A percentile compares a stretch with the other conserved stretches of the same genome.
phyloP scores from a whole-genome alignment of 1,139 yeast species.

The Geotrichum fermentans region DNA sequence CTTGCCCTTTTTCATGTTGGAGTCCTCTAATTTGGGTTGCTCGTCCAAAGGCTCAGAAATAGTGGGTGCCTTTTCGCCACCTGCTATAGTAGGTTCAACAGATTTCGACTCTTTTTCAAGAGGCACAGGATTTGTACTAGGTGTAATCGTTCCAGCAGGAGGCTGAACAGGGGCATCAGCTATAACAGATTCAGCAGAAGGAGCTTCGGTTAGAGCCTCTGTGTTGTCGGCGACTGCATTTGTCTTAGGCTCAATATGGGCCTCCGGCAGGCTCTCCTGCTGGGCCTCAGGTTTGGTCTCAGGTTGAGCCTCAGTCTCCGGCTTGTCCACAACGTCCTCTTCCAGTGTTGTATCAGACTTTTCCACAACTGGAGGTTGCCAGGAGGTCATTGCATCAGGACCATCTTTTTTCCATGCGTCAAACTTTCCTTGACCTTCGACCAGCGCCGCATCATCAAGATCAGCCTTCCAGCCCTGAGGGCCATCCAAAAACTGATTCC shows the following conservation, averaged over 20 bases:
- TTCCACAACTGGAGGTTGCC: constrained; percentile 6
- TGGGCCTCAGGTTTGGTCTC: background rate
- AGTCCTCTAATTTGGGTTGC: background rate
- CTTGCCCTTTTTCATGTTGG: background rate
- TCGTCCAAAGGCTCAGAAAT: too few species aligned
- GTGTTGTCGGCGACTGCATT: too few species aligned
- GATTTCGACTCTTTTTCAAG: too few species aligned
- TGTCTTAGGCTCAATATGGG: too few species aligned
- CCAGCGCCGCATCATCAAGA: constrained; percentile 32
- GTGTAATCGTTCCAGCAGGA: too few species aligned
- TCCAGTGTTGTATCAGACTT: background rate
- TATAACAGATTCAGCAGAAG: background rate
- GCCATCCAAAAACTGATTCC: constrained; percentile 32
- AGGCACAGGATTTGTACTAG: too few species aligned
- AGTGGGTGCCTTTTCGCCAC: too few species aligned
- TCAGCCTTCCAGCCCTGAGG: constrained; percentile 39
- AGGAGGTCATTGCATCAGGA: constrained; percentile 12
- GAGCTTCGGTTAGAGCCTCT: too few species aligned
- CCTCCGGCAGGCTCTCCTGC: too few species aligned
- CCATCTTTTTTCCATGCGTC: constrained; percentile 19
- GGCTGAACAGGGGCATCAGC: background rate
- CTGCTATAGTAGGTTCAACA: too few species aligned
- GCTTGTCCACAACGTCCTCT: background rate
- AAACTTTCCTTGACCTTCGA: constrained; percentile 26
- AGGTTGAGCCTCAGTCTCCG: background rate